phyloP scores from a whole-genome alignment of 306 rosid genomes.

The Acacia confusa region DNA sequence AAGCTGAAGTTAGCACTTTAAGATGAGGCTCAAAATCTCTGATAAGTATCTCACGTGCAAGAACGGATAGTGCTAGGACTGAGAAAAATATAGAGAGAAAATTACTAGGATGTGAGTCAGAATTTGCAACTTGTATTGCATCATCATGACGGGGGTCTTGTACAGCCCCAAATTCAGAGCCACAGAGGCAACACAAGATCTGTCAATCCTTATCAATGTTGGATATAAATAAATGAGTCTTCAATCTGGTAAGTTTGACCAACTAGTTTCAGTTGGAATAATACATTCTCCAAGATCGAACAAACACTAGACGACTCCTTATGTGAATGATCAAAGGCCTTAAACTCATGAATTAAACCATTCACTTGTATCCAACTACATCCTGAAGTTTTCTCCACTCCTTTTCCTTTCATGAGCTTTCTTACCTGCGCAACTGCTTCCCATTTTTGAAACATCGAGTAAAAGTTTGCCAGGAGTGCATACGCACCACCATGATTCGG shows the following conservation, averaged over 20 bases:
- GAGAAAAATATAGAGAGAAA: background rate
- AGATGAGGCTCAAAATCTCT: background rate
- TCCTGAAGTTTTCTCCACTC: constrained; percentile 43
- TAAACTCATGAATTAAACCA: constrained; percentile 40
- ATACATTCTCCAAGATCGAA: constrained; percentile 28
- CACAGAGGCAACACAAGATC: background rate
- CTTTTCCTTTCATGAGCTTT: constrained; percentile 42
- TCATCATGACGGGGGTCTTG: background rate
- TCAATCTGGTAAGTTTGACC: constrained; percentile 3
- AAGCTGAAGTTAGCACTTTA: background rate
- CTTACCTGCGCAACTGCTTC: constrained; percentile 48
- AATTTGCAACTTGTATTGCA: background rate
- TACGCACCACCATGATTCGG: constrained; percentile 35
- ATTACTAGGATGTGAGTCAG: background rate
- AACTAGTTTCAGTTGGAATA: constrained; percentile 27
- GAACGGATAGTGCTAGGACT: background rate
- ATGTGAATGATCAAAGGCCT: constrained; percentile 39
- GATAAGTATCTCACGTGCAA: background rate
- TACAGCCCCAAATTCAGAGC: background rate
- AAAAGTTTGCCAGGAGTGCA: constrained; percentile 48
- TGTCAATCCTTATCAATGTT: background rate
- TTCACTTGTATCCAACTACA: constrained; percentile 48
- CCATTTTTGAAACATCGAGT: constrained; percentile 43
- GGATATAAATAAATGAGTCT: background rate
- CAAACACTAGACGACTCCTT: constrained; percentile 22